Evolutionary conservation across 305 asterid species (phyloP).

Genomic region (Ilex paraguariensis): DNA sequence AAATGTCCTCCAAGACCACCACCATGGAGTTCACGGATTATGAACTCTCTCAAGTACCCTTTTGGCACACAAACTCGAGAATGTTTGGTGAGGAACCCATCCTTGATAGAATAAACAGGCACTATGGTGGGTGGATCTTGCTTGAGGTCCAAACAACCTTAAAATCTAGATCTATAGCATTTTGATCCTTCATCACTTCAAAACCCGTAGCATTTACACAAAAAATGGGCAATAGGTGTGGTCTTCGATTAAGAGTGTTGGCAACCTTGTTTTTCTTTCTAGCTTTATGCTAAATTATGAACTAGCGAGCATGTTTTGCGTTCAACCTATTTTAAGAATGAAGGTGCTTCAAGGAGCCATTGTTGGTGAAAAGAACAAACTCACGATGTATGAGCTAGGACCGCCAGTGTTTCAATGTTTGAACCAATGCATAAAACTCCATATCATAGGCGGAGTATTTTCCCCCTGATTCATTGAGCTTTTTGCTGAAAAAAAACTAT

Average conservation of each 20-base stretch:
- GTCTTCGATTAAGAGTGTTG: neutral
- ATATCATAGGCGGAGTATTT: neutral
- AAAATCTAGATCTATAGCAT: neutral
- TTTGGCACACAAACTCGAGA: neutral
- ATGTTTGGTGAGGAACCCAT: neutral
- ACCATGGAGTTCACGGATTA: neutral
- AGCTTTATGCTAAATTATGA: neutral
- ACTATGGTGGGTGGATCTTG: neutral
- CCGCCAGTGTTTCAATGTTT: neutral
- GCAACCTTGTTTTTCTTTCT: neutral
- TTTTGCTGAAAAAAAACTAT: too few relatives aligned
- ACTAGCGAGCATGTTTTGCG: neutral
- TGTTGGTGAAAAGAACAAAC: neutral
- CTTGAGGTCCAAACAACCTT: neutral
- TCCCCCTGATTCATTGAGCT: too few relatives aligned
- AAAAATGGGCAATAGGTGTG: neutral
- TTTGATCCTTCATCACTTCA: neutral
- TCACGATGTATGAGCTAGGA: neutral
- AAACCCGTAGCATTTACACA: neutral
- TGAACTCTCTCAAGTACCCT: neutral
- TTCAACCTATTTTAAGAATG: neutral
- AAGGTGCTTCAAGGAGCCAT: neutral
- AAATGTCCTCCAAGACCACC: neutral
- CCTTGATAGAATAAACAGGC: neutral
- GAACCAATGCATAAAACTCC: slow-evolving; percentile 1